phyloP scores from a whole-genome alignment of 2,329 filamentous ascomycete species.

The Scedosporium minutisporum region DNA sequence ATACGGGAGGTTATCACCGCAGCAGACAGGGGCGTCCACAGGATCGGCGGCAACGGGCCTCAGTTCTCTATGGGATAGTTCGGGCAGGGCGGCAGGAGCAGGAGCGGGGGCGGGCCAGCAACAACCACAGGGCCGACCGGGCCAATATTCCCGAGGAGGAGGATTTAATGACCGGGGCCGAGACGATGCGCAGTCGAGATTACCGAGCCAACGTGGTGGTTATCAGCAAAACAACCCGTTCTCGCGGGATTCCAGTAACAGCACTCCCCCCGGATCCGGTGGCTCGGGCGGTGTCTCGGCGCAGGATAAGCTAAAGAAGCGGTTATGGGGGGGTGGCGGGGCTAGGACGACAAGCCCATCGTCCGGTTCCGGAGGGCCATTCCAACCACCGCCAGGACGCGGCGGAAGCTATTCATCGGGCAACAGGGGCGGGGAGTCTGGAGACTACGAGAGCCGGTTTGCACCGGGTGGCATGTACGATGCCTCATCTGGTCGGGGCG shows the following conservation, averaged over 20 bases:
- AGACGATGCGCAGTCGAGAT: conserved; percentile 27
- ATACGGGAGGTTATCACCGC: conserved; percentile 37
- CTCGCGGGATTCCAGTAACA: conserved; percentile 11
- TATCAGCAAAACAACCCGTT: conserved; percentile 48
- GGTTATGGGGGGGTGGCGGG: conserved; percentile 56
- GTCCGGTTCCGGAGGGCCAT: conserved; percentile 26
- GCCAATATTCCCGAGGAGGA: neutral
- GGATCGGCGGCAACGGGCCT: conserved; percentile 24
- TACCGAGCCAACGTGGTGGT: conserved; percentile 64
- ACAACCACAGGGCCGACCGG: conserved; percentile 6
- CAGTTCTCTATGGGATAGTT: conserved; percentile 49
- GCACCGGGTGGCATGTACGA: conserved; percentile 36
- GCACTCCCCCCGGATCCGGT: conserved; percentile 9
- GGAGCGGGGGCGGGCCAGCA: conserved; percentile 12
- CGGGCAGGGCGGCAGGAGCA: neutral
- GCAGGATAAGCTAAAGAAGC: conserved; percentile 73
- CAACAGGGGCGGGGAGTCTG: neutral
- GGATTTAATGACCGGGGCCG: neutral
- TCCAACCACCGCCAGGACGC: conserved; percentile 32
- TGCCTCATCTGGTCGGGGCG: conserved; percentile 17
- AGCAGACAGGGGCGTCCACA: conserved; percentile 13
- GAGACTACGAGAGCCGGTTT: conserved; percentile 35
- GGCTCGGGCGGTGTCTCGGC: conserved; percentile 46
- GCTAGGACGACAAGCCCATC: conserved; percentile 48
- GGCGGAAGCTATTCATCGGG: conserved; percentile 11